phyloP scores from a whole-genome alignment of 129 eudicot genomes.

The Escallonia rubra region DNA sequence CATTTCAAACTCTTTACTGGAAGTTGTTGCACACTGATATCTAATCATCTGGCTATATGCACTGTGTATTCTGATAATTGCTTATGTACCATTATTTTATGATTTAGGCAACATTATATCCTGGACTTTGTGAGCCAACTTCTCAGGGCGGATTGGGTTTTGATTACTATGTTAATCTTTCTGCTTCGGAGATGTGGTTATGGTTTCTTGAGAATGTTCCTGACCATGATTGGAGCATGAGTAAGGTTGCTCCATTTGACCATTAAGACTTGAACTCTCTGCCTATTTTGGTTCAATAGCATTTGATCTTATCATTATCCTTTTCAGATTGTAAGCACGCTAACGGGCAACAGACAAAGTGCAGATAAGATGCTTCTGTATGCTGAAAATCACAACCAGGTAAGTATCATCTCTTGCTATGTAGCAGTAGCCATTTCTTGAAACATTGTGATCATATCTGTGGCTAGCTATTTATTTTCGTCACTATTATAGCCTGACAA shows the following conservation, averaged over 20 bases:
- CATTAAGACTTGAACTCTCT: not conserved
- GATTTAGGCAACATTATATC: constrained; percentile 68
- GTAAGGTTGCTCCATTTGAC: constrained; percentile 53
- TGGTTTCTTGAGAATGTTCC: constrained; percentile 61
- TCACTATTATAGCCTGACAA: not conserved
- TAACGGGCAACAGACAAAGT: constrained; percentile 45
- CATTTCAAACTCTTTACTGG: not conserved
- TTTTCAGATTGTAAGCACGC: constrained; percentile 65
- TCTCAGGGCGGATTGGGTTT: constrained; percentile 99
- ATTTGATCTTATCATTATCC: not conserved
- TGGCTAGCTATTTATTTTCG: not conserved
- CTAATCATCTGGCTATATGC: not conserved
- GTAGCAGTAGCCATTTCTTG: not conserved
- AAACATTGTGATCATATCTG: not conserved
- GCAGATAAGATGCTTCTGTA: constrained; percentile 84
- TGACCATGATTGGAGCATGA: constrained; percentile 90
- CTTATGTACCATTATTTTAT: constrained; percentile 1
- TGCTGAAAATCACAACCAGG: constrained; percentile 99
- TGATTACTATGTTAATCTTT: constrained; percentile 83
- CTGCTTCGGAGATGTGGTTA: constrained; percentile 92
- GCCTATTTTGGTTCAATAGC: not conserved
- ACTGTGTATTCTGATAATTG: constrained; percentile 2
- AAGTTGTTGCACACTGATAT: not conserved
- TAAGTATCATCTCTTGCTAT: constrained; percentile 3
- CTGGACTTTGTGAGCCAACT: constrained; percentile 89